Evolutionary conservation across 2,329 filamentous ascomycete genomes (phyloP).

Genomic region (Diaporthe nobilis): DNA sequence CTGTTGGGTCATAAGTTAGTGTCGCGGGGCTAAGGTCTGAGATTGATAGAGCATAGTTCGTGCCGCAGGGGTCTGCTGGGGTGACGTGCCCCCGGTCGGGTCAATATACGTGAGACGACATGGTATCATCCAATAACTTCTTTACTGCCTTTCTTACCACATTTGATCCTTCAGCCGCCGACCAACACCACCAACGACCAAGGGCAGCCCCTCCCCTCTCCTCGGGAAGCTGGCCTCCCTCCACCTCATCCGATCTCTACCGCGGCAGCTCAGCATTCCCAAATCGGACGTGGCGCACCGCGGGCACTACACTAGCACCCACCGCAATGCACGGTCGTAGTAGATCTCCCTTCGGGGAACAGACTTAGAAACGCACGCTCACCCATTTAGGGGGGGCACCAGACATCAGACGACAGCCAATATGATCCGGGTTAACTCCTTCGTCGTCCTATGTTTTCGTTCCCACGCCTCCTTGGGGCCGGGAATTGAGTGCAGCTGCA

Average conservation of each 20-base stretch:
- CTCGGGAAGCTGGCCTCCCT: constrained; percentile 4
- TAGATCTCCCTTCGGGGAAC: constrained; percentile 12
- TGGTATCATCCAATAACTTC: constrained; percentile 20
- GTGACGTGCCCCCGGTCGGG: constrained; percentile 9
- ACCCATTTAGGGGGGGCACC: background rate
- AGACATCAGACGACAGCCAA: constrained; percentile 30
- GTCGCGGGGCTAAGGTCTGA: constrained; percentile 30
- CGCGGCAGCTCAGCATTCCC: constrained; percentile 26
- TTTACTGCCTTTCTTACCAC: background rate
- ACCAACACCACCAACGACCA: background rate
- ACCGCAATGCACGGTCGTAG: background rate
- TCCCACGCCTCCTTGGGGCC: background rate
- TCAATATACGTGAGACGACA: constrained; percentile 29
- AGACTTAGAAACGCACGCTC: background rate
- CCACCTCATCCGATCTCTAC: constrained; percentile 21
- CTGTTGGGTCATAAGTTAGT: constrained; percentile 9
- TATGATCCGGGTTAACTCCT: background rate
- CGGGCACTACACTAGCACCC: constrained; percentile 10
- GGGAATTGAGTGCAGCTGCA: background rate
- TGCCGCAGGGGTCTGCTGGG: constrained; percentile 9
- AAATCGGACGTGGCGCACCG: constrained; percentile 18
- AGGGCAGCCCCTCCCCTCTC: background rate
- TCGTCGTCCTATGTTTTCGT: background rate
- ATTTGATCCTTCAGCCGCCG: constrained; percentile 4
- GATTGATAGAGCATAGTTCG: constrained; percentile 23